phyloP scores from a whole-genome alignment of 83 land plant species.

The Larix sibirica region DNA sequence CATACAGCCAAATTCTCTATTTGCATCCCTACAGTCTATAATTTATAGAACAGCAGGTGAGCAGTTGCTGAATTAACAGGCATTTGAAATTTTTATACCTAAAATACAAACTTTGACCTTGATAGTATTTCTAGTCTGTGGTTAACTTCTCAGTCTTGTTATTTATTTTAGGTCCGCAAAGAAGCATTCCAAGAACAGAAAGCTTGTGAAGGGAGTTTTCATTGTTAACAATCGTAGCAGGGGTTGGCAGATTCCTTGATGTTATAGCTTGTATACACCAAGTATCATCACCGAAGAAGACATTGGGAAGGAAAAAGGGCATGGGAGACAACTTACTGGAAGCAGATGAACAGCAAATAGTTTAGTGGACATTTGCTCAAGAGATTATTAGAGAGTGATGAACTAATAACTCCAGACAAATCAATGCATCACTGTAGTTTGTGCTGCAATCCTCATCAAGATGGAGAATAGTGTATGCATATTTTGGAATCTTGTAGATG shows the following conservation, averaged over 20 bases:
- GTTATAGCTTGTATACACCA: background rate
- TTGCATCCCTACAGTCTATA: background rate
- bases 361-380: background rate
- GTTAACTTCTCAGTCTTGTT: background rate
- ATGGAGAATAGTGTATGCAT: too few species aligned
- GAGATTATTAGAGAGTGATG: too few species aligned
- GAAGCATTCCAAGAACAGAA: background rate
- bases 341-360: background rate
- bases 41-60: background rate
- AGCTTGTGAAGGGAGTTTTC: background rate
- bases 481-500: too few species aligned
- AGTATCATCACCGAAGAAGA: too few species aligned
- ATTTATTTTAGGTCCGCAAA: background rate
- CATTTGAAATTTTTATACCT: background rate
- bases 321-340: background rate
- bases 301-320: background rate
- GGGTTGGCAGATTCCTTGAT: background rate
- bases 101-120: background rate
- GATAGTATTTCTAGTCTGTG: background rate
- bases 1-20: constrained; percentile 7
- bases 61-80: too few species aligned
- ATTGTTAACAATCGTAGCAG: background rate
- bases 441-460: too few species aligned
- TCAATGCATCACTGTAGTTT: too few species aligned
- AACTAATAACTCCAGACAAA: too few species aligned